phyloP scores from a whole-genome alignment of 768 basidiomycete genomes.

The Boletellus sp. region DNA sequence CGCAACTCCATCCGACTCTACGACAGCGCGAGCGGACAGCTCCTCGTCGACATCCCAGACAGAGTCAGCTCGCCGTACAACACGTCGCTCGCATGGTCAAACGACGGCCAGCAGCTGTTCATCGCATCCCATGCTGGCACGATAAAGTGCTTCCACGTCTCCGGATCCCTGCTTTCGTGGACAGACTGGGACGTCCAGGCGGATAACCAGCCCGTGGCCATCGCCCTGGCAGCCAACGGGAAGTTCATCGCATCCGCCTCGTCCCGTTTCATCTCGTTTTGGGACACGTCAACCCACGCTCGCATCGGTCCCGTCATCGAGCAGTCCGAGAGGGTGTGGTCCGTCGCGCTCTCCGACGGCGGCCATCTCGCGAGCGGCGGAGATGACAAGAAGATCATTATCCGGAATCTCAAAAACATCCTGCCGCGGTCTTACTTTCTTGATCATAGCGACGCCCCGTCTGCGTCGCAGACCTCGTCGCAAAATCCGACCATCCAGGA shows the following conservation, averaged over 20 bases:
- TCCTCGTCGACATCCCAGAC: constrained; percentile 5
- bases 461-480: not conserved
- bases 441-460: not conserved
- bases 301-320: not conserved
- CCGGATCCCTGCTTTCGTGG: constrained; percentile 1
- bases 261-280: constrained; percentile 1
- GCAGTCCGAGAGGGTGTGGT: not conserved
- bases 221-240: constrained; percentile 1
- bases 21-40: not conserved
- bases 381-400: constrained; percentile 2
- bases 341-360: constrained; percentile 1
- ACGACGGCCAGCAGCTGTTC: constrained; percentile 1
- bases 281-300: constrained; percentile 3
- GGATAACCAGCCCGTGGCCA: not conserved
- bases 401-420: constrained; percentile 1
- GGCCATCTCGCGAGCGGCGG: constrained; percentile 1
- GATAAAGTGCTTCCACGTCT: constrained; percentile 7
- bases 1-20: constrained; percentile 2
- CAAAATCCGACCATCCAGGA: not conserved
- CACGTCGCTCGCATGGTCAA: constrained; percentile 1
- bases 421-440: not conserved
- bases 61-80: constrained; percentile 7
- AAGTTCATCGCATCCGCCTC: constrained; percentile 1
- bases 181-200: not conserved
- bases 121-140: constrained; percentile 1